phyloP scores from a whole-genome alignment of 108 stramenopile species.

The Mediolabrus comicus region DNA sequence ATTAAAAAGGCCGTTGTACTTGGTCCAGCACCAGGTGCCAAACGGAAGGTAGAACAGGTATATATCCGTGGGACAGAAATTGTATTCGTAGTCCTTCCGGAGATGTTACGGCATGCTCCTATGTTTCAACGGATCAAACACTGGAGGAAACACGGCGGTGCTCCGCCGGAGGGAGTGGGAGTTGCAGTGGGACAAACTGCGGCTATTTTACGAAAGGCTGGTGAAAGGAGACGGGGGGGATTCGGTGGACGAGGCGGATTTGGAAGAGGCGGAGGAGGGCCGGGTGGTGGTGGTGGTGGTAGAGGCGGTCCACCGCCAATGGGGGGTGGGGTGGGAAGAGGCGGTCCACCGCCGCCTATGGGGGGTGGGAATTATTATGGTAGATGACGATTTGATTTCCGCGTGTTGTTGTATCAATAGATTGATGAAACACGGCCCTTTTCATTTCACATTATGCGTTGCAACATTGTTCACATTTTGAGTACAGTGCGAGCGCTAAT shows the following conservation, averaged over 20 bases:
- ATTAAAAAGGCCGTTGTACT: slow-evolving; percentile 76
- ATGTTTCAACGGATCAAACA: slow-evolving; percentile 90
- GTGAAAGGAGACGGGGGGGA: slow-evolving; percentile 70
- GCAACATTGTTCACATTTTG: not conserved
- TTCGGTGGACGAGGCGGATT: slow-evolving; percentile 59
- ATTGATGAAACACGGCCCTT: not conserved
- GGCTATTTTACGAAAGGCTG: slow-evolving; percentile 85
- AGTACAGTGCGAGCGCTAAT: not conserved
- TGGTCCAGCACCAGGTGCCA: slow-evolving; percentile 55
- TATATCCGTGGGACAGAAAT: slow-evolving; percentile 82
- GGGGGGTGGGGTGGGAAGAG: slow-evolving; percentile 28
- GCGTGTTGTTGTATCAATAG: not conserved
- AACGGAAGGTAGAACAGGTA: slow-evolving; percentile 75
- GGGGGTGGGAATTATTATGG: slow-evolving; percentile 23
- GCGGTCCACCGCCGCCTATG: not conserved
- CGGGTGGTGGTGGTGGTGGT: slow-evolving; percentile 34
- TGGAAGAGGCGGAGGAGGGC: slow-evolving; percentile 53
- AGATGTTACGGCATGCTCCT: slow-evolving; percentile 87
- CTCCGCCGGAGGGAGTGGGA: slow-evolving; percentile 88
- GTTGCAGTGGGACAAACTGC: slow-evolving; percentile 89
- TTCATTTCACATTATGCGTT: not conserved
- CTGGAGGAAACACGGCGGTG: slow-evolving; percentile 90
- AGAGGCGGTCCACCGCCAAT: slow-evolving; percentile 30
- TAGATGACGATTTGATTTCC: slow-evolving; percentile 18
- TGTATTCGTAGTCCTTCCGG: slow-evolving; percentile 83